These are phyloP conservation scores for Phlebiopsis flavidoalba DNA, from an alignment of 768 basidiomycete species.

Conservation along the genomic window DNA sequence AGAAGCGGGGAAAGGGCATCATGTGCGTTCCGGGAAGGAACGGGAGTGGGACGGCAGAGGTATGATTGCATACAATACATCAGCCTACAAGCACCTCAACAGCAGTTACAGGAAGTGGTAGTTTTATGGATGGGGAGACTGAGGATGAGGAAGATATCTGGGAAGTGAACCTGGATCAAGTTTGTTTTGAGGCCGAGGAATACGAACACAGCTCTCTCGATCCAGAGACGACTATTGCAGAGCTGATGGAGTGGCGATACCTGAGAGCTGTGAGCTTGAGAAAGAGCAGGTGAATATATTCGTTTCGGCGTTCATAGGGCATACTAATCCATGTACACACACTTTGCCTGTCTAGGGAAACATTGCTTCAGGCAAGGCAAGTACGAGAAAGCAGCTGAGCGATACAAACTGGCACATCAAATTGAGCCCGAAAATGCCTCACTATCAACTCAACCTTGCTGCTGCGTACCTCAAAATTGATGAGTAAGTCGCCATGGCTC, in stretches of 20 bases:
- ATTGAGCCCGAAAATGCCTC: conserved; percentile 71
- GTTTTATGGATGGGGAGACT: conserved; percentile 70
- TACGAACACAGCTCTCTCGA: conserved; percentile 33
- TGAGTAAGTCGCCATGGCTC: conserved; percentile 40
- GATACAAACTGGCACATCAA: conserved; percentile 54
- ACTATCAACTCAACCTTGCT: conserved; percentile 74
- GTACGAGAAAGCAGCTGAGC: conserved; percentile 46
- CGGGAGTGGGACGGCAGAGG: conserved; percentile 77
- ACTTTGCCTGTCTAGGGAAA: conserved; percentile 48
- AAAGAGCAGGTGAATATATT: conserved; percentile 53
- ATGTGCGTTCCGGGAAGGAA: conserved; percentile 58
- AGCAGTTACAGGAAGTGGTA: conserved; percentile 39
- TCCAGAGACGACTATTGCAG: conserved; percentile 60
- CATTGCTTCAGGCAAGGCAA: conserved; percentile 56
- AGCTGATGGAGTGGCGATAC: conserved; percentile 73
- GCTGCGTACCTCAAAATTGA: conserved; percentile 67
- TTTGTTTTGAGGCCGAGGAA: conserved; percentile 48
- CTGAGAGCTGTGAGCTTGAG: conserved; percentile 62
- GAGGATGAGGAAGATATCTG: conserved; percentile 74
- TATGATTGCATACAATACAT: not conserved
- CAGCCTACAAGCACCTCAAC: not conserved
- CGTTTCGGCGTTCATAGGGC: not conserved
- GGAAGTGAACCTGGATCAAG: conserved; percentile 68
- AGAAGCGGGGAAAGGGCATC: conserved; percentile 61
- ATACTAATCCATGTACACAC: not conserved